Percentiles rank a stretch among this genome's conserved stretches.
Conservation (phyloP, 805 yeast genomes). For the Yamadazyma olivae region DNA sequence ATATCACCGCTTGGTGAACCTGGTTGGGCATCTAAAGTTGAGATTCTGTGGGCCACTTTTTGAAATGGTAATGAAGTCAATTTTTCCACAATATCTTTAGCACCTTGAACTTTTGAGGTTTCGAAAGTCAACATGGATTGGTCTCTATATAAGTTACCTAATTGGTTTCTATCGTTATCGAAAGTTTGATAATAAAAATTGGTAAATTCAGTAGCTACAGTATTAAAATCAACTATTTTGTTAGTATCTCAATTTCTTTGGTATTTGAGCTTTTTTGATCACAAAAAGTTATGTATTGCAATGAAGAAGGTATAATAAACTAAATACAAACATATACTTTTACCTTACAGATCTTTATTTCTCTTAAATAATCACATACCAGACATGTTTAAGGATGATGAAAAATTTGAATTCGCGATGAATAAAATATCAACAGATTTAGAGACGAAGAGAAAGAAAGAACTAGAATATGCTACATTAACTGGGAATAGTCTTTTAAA, state of each 20-base stretch:
- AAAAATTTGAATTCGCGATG: constrained; percentile 1
- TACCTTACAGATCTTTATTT: too few relatives aligned
- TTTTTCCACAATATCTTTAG: constrained; percentile 89
- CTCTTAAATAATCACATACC: constrained; percentile 5
- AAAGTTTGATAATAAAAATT: constrained; percentile 94
- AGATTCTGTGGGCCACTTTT: constrained; percentile 89
- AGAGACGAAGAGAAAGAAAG: too few relatives aligned
- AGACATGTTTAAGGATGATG: constrained; percentile 5
- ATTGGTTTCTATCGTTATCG: constrained; percentile 86
- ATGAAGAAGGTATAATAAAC: too few relatives aligned
- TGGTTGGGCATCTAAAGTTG: constrained; percentile 97
- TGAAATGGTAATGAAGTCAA: constrained; percentile 84
- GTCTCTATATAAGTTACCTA: constrained; percentile 93
- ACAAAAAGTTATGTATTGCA: too few relatives aligned
- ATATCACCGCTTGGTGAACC: constrained; percentile 91
- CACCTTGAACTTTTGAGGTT: constrained; percentile 91
- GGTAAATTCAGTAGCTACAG: constrained; percentile 75
- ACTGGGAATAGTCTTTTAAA: constrained; percentile 71
- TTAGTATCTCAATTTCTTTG: too few relatives aligned
- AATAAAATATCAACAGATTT: too few relatives aligned
- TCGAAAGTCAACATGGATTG: constrained; percentile 98
- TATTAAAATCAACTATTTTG: constrained; percentile 38
- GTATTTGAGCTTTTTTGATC: too few relatives aligned
- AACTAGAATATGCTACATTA: too few relatives aligned
- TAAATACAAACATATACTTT: too few relatives aligned